A percentile compares a stretch with the other conserved stretches of the same genome.
phyloP scores from a whole-genome alignment of 306 rosid species.

The Medicago lupulina region DNA sequence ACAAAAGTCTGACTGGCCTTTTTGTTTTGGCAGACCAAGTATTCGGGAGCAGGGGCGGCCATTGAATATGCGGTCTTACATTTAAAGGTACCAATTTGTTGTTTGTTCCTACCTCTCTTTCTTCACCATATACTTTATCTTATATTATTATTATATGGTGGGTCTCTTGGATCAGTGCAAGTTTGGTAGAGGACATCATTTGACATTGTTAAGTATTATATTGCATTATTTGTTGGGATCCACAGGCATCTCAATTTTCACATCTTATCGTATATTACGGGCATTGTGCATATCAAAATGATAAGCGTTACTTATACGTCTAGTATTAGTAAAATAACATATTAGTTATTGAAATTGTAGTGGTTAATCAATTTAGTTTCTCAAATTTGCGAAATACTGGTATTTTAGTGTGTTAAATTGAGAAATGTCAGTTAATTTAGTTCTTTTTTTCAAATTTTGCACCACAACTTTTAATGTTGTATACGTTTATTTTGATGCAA shows the following conservation, averaged over 20 bases:
- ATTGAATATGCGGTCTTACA: constrained; percentile 91
- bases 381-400: too few species aligned
- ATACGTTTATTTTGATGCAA: too few species aligned
- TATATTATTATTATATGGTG: neutral
- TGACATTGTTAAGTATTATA: constrained; percentile 17
- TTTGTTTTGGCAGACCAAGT: constrained; percentile 62
- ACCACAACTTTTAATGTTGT: too few species aligned
- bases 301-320: neutral
- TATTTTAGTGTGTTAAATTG: too few species aligned
- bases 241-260: constrained; percentile 34
- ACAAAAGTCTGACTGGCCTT: constrained; percentile 34
- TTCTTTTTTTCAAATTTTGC: too few species aligned
- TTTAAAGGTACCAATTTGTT: constrained; percentile 64
- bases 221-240: constrained; percentile 41
- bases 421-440: too few species aligned
- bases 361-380: too few species aligned
- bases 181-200: constrained; percentile 31
- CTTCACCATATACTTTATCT: neutral
- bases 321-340: too few species aligned
- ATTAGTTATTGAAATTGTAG: too few species aligned
- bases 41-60: constrained; percentile 95
- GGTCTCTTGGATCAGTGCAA: constrained; percentile 34
- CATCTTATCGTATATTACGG: neutral
- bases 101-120: constrained; percentile 27
- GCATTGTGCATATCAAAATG: neutral